Evolutionary conservation across 768 basidiomycete species (phyloP), one percentile per base, ranked within the genome.

Genomic region (Trichaptum fuscoviolaceum): DNA sequence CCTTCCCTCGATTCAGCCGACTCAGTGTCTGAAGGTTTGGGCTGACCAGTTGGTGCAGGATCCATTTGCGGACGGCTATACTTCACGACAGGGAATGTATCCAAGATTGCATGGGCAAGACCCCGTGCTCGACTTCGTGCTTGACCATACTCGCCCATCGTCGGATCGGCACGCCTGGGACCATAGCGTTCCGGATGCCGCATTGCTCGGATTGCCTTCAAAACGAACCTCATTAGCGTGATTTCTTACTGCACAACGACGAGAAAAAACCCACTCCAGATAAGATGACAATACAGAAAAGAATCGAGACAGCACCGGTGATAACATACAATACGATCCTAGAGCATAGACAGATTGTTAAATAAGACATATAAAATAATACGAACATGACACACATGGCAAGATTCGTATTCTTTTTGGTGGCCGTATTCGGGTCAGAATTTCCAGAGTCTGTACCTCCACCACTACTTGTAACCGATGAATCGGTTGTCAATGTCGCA

Each of bases 51-150:
- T 42, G 65, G 42, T 26, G 66, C 64, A 63, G 27, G 70, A 63
- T 64, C 69, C 60, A 70, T 66, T 7, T 68, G 68, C 34, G 72
- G 75, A 10, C 73, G 66, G 7, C 87, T 86, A 71, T 95, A 99
- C 75, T 95, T 94, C 77, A 96, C 89, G 68, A 97, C 79, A 4
- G 96, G 95, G 79, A 99, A 99, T 2, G 95, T 97, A 70, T 99
- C 96, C 65, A 99, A 81, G 66, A 99, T 95, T 23, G 96, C 96
- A 23, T 93, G 87, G 1, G 93, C 91, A 63, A 99, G 82, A 7
- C 95, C 95, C n/a, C 85, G 80, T 0, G 93, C 90, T 3, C 93
- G 86, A 63, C 87, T 89, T 72, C 89, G 89, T 25, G 72, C 70
- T 10, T 78, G 79, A 24, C 78, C 80, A 26, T 73, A 76, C 4